Evolutionary conservation across 192 early-diverging fungal genomes (phyloP).

Genomic region (Gamsiella multidivaricata): DNA sequence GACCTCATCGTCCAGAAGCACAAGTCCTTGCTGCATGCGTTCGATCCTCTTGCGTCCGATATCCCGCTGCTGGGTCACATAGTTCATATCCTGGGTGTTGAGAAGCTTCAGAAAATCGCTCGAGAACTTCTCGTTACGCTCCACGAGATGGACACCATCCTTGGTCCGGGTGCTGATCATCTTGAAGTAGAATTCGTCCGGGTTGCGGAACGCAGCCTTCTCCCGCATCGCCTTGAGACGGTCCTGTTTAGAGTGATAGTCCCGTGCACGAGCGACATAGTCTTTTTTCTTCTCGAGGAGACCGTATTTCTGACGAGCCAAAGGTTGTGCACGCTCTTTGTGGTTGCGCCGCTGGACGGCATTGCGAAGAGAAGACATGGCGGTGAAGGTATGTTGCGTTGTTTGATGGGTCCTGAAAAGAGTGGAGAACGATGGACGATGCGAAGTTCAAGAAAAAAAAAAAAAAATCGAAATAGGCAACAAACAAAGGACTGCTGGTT

Average conservation of each 20-base stretch:
- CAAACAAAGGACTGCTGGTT: not conserved
- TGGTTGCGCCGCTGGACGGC: conserved; percentile 88
- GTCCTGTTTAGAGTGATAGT: conserved; percentile 90
- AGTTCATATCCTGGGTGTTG: conserved; percentile 94
- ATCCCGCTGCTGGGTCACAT: conserved; percentile 84
- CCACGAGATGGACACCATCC: conserved; percentile 82
- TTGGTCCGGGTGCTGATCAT: conserved; percentile 92
- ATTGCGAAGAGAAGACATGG: conserved; percentile 81
- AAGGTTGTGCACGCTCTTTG: conserved; percentile 86
- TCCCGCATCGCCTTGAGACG: conserved; percentile 85
- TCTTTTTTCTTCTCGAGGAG: conserved; percentile 98
- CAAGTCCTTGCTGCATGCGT: conserved; percentile 74
- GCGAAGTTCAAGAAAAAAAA: conserved; percentile 1
- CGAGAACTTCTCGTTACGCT: conserved; percentile 79
- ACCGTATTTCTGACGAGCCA: conserved; percentile 72
- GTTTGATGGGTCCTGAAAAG: not conserved
- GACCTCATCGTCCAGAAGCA: conserved; percentile 65
- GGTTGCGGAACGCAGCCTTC: conserved; percentile 90
- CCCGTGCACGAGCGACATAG: conserved; percentile 93
- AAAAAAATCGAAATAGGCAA: not conserved
- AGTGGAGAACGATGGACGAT: not conserved
- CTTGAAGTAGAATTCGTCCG: conserved; percentile 98
- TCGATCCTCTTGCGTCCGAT: conserved; percentile 86
- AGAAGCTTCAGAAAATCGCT: conserved; percentile 83
- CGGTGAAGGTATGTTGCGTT: conserved; percentile 4